Percentiles rank a stretch among this genome's conserved stretches.
Evolutionary conservation across 2,329 filamentous ascomycete genomes (phyloP).

Genomic region (Cercospora beticola): DNA sequence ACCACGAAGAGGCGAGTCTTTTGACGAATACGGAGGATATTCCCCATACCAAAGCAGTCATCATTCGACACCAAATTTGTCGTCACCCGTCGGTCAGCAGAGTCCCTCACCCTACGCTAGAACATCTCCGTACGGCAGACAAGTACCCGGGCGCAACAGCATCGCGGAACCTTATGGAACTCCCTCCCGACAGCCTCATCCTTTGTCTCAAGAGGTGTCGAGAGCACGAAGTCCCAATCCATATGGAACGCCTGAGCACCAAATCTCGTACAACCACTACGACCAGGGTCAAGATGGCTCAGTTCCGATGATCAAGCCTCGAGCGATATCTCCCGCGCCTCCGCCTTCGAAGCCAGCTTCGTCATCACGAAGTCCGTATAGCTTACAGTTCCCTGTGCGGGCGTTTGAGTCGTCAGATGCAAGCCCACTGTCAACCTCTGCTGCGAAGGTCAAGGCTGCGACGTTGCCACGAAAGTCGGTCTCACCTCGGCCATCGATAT

Average conservation of each 20-base stretch:
- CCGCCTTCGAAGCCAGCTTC: conserved; percentile 23
- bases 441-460: background rate
- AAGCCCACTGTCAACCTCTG: conserved; percentile 43
- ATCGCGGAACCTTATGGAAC: conserved; percentile 37
- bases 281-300: conserved; percentile 7
- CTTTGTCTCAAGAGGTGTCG: conserved; percentile 39
- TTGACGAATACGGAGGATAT: conserved; percentile 33
- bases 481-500: conserved; percentile 62
- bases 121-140: conserved; percentile 26
- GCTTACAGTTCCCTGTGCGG: conserved; percentile 36
- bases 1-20: conserved; percentile 31
- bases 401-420: conserved; percentile 36
- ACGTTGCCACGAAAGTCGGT: conserved; percentile 63
- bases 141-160: conserved; percentile 34
- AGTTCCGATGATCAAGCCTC: conserved; percentile 35
- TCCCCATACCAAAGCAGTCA: conserved; percentile 35
- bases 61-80: conserved; percentile 30
- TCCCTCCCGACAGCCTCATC: conserved; percentile 37
- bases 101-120: conserved; percentile 28
- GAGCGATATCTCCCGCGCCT: conserved; percentile 35
- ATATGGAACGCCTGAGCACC: conserved; percentile 13
- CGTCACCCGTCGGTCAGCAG: conserved; percentile 25
- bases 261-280: conserved; percentile 9
- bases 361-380: conserved; percentile 30
- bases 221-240: conserved; percentile 36